These are phyloP conservation scores for Arthrobotrys conoides DNA, from an alignment of 2,329 filamentous ascomycete genomes.

Conservation along the genomic window DNA sequence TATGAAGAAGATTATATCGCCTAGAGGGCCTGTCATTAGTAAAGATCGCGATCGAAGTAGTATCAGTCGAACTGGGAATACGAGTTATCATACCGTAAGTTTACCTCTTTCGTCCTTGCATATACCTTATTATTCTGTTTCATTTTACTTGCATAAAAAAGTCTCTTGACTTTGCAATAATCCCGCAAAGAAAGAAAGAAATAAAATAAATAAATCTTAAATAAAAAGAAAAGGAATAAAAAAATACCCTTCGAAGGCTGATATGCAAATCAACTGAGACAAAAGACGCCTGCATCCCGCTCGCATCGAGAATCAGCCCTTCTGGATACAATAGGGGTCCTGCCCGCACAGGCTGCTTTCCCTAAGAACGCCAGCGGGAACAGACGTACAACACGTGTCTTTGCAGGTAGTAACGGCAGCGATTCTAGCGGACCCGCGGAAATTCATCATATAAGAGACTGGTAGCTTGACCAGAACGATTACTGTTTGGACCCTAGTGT, in stretches of 20 bases:
- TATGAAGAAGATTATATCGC: constrained; percentile 50
- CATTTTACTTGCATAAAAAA: constrained; percentile 30
- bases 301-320: constrained; percentile 48
- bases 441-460: constrained; percentile 59
- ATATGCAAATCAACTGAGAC: constrained; percentile 16
- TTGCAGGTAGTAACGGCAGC: constrained; percentile 17
- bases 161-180: constrained; percentile 3
- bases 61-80: constrained; percentile 35
- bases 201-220: not conserved
- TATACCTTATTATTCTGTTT: not conserved
- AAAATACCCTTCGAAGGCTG: not conserved
- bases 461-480: constrained; percentile 57
- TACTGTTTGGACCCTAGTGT: constrained; percentile 47
- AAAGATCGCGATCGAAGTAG: constrained; percentile 18
- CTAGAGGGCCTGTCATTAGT: constrained; percentile 10
- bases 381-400: constrained; percentile 44
- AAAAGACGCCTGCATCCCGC: constrained; percentile 36
- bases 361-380: constrained; percentile 34
- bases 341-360: constrained; percentile 46
- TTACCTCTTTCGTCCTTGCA: not conserved
- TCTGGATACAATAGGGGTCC: constrained; percentile 54
- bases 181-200: constrained; percentile 11
- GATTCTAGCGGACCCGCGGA: constrained; percentile 14
- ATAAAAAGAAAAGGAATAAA: not conserved
- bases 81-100: constrained; percentile 48